phyloP scores from a whole-genome alignment of 208 protist genomes.

The Crithidia expoeki region DNA sequence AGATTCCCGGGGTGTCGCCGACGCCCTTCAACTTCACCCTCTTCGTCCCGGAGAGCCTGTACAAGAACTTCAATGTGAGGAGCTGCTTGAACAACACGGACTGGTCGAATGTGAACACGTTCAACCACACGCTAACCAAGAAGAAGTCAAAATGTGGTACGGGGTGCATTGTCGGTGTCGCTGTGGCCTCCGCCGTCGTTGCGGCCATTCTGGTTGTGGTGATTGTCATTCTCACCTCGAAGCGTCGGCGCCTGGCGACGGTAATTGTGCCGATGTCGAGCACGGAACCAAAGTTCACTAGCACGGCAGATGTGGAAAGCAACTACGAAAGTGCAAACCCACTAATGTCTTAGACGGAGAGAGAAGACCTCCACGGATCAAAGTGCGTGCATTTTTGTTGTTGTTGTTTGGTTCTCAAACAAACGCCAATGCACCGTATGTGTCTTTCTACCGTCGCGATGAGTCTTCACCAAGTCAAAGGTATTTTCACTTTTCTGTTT shows the following conservation, averaged over 20 bases:
- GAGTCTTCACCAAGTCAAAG: background rate
- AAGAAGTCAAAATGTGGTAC: slow-evolving; percentile 44
- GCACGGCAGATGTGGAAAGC: slow-evolving; percentile 32
- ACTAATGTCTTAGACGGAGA: slow-evolving; percentile 13
- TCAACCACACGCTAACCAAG: slow-evolving; percentile 16
- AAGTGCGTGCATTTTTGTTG: too few relatives aligned
- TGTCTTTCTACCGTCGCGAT: background rate
- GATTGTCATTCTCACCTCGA: slow-evolving; percentile 72
- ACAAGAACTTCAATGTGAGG: slow-evolving; percentile 45
- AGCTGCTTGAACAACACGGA: slow-evolving; percentile 50
- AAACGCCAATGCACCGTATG: background rate
- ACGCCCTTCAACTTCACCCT: slow-evolving; percentile 42
- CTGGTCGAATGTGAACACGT: slow-evolving; percentile 35
- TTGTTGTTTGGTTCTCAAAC: too few relatives aligned
- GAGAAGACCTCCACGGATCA: background rate
- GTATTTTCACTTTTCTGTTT: background rate
- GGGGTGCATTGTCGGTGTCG: slow-evolving; percentile 77
- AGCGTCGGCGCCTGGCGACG: slow-evolving; percentile 68
- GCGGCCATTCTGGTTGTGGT: slow-evolving; percentile 56
- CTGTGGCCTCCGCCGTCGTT: slow-evolving; percentile 61
- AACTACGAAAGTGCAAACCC: slow-evolving; percentile 39
- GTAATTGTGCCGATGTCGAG: slow-evolving; percentile 55
- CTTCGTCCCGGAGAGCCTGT: slow-evolving; percentile 43
- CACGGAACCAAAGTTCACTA: slow-evolving; percentile 51
- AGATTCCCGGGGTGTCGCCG: slow-evolving; percentile 6